Evolutionary conservation across 208 protist species (phyloP).

Genomic region (Leishmania turanica): DNA sequence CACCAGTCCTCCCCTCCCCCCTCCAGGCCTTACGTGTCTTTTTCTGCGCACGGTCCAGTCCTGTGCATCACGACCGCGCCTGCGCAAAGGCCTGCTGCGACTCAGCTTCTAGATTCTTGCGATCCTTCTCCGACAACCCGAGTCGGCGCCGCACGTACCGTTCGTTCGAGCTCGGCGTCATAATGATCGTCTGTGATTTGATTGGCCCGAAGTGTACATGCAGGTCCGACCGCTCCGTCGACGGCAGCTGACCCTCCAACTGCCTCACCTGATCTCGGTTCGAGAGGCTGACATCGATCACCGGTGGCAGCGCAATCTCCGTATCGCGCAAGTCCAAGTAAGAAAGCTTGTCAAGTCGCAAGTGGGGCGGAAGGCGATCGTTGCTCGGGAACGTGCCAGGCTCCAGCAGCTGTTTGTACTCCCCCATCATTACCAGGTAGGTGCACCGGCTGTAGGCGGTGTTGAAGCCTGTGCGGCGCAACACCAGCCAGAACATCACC

Average conservation of each 20-base stretch:
- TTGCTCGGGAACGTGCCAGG: constrained; percentile 78
- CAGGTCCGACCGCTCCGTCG: constrained; percentile 65
- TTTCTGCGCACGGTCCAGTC: neutral
- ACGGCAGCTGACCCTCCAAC: constrained; percentile 60
- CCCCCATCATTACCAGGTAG: constrained; percentile 84
- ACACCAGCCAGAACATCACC: constrained; percentile 78
- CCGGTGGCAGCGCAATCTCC: constrained; percentile 78
- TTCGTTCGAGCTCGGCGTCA: constrained; percentile 68
- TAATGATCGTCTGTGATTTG: constrained; percentile 76
- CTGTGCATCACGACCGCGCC: neutral
- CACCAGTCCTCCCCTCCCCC: neutral
- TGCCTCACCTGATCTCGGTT: constrained; percentile 58
- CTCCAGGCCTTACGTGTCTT: neutral
- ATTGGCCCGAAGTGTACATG: constrained; percentile 79
- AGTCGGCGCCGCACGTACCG: constrained; percentile 79
- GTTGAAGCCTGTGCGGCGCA: constrained; percentile 84
- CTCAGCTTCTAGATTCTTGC: constrained; percentile 14
- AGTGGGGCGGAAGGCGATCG: constrained; percentile 70
- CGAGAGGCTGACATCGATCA: constrained; percentile 70
- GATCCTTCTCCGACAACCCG: constrained; percentile 53
- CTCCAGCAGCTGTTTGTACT: constrained; percentile 83
- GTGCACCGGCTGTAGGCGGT: constrained; percentile 76
- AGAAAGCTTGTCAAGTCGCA: constrained; percentile 73
- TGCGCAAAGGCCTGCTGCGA: constrained; percentile 1
- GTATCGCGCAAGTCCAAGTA: constrained; percentile 80